Conservation (phyloP, 2,329 filamentous ascomycete genomes). For the Penicillium brevicompactum region DNA sequence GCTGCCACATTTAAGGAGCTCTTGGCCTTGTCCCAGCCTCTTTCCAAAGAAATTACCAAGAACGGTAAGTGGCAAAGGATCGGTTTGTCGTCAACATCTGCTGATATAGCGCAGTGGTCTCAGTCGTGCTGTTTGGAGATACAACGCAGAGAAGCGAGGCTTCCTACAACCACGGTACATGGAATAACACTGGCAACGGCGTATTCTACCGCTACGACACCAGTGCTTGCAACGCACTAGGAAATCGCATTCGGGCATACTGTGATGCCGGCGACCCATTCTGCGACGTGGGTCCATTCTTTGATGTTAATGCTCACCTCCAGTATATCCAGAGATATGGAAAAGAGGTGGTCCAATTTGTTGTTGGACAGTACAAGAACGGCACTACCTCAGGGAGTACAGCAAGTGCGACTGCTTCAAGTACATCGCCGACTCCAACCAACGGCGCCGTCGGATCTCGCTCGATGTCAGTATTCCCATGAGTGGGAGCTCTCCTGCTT, state of each 20-base stretch:
- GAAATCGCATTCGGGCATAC: neutral
- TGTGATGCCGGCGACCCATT: slow-evolving; percentile 4
- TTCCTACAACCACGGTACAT: neutral
- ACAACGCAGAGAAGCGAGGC: neutral
- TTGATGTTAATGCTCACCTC: neutral
- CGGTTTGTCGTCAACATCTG: neutral
- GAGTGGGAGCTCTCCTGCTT: neutral
- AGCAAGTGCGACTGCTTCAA: neutral
- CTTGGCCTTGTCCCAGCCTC: neutral
- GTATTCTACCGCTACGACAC: neutral
- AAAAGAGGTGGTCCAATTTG: neutral
- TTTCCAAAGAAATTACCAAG: neutral
- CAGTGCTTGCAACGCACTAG: neutral
- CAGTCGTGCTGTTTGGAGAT: neutral
- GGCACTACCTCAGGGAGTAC: neutral
- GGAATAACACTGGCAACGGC: slow-evolving; percentile 4
- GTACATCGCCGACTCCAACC: neutral
- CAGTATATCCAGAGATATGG: neutral
- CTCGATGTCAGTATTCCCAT: neutral
- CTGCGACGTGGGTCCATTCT: neutral
- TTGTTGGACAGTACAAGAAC: neutral
- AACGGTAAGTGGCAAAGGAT: neutral
- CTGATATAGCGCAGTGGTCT: neutral
- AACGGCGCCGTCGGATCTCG: neutral
- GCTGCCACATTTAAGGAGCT: neutral